A percentile compares a stretch with the other conserved stretches of the same genome.
Evolutionary conservation across 208 protist species (phyloP).

Genomic region (Blastocrithidia nonstop): DNA sequence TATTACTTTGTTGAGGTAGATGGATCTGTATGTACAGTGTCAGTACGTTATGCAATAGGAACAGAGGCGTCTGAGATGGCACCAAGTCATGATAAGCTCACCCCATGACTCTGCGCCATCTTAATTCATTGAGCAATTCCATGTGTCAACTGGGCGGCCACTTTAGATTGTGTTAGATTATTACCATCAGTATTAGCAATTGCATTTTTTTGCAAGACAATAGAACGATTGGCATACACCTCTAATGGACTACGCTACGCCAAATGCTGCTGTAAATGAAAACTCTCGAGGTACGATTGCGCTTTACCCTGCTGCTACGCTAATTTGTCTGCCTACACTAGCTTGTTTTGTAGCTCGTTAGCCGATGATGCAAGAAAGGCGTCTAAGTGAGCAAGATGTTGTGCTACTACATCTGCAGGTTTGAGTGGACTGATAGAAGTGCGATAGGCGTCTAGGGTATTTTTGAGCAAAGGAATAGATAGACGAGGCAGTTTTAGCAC

Average conservation of each 20-base stretch:
- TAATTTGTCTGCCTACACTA: slow-evolving; percentile 43
- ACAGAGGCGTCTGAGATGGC: no score
- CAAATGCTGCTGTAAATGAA: slow-evolving; percentile 32
- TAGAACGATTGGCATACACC: slow-evolving; percentile 55
- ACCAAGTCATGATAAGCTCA: slow-evolving; percentile 12
- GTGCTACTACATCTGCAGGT: slow-evolving; percentile 21
- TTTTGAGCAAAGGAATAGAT: slow-evolving; percentile 42
- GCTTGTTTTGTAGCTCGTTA: slow-evolving; percentile 29
- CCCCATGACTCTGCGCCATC: slow-evolving; percentile 14
- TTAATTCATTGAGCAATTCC: slow-evolving; percentile 41
- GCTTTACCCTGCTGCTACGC: slow-evolving; percentile 26
- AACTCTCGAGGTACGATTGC: slow-evolving; percentile 52
- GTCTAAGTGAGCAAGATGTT: slow-evolving; percentile 50
- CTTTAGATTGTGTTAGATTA: slow-evolving; percentile 39
- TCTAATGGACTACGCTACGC: slow-evolving; percentile 38
- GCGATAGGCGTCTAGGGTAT: slow-evolving; percentile 47
- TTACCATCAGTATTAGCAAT: slow-evolving; percentile 4
- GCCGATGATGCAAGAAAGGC: slow-evolving; percentile 39
- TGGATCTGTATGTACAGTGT: no score
- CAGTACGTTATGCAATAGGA: no score
- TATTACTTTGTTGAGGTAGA: no score
- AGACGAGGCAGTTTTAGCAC: slow-evolving; percentile 61
- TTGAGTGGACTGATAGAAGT: slow-evolving; percentile 38
- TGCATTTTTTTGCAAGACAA: slow-evolving; percentile 31
- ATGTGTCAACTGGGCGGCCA: slow-evolving; percentile 45